Percentiles rank a stretch among this genome's conserved stretches.
Conservation (phyloP, 805 yeast species). For the Yueomyces sinensis region DNA sequence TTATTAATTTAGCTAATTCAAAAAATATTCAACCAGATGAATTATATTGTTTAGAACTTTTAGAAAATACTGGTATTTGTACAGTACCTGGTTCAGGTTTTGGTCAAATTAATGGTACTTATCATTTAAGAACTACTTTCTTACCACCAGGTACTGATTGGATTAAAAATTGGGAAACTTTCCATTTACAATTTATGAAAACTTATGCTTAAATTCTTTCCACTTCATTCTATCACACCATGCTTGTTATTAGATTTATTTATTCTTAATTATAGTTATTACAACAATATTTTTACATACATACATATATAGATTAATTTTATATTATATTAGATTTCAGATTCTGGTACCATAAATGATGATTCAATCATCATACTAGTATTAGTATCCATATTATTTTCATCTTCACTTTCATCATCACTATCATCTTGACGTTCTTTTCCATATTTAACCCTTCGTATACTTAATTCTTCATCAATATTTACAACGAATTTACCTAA, state of each 20-base stretch:
- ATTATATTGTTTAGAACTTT: constrained; percentile 69
- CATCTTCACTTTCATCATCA: constrained; percentile 2
- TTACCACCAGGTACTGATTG: constrained; percentile 90
- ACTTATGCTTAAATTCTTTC: constrained; percentile 25
- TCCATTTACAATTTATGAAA: constrained; percentile 61
- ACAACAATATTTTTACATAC: constrained; percentile 1
- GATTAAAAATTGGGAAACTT: constrained; percentile 63
- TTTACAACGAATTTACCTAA: constrained; percentile 7
- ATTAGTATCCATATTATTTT: constrained; percentile 1
- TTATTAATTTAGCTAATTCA: constrained; percentile 45
- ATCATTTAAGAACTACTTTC: constrained; percentile 90
- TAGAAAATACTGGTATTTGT: constrained; percentile 86
- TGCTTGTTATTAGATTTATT: too few relatives aligned
- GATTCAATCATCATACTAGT: background rate
- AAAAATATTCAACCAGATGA: constrained; percentile 60
- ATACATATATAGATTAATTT: background rate
- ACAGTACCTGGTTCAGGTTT: constrained; percentile 96
- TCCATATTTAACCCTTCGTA: constrained; percentile 3
- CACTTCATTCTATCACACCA: background rate
- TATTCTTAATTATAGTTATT: too few relatives aligned
- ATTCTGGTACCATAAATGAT: background rate
- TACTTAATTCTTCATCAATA: constrained; percentile 5
- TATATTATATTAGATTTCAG: background rate
- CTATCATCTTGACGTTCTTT: background rate
- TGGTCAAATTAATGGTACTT: constrained; percentile 82